Evolutionary conservation across 2,329 filamentous ascomycete species (phyloP), one percentile per base, ranked within the genome.

Genomic region (Diplocarpon rosae): DNA sequence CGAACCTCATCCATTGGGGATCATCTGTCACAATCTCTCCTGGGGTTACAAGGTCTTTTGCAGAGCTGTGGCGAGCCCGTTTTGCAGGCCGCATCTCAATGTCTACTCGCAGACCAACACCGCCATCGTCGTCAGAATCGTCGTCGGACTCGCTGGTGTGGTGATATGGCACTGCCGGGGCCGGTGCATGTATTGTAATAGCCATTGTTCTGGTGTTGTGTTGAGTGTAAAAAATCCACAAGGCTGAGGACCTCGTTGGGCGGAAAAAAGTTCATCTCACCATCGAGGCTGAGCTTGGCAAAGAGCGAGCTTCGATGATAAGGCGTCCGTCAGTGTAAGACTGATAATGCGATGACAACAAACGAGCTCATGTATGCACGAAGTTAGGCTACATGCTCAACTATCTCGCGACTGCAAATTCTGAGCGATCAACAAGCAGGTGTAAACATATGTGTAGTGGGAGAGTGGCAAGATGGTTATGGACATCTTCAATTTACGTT

Each of bases 1-100:
- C 68, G 42, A 66, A 79, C 76, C 79, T 79, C 90, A 96, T 96
- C 87, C 87, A 96, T 70, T 95, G 88, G n/a, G 87, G 75, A 65
- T 95, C 88, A 52, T 81, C 76, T 10, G 90, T 95, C 56, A 96
- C 85, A 49, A 83, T 68, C 62, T 93, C 85, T 59, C 90, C 92
- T 1, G 90, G 90, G 1, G 89, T 95, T 55, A 95, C 82, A 54
- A 95, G 83, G 30, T 73, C 67, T 57, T 66, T 50, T 13, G 47
- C 57, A 43, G 56, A 59, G 42, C 54, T 55, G 39, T 59, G 58
- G 39, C 62, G 57, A 29, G 63, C 61, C 43, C 66, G 63, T 56
- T 69, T 69, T 34, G 62, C 47, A 12, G 63, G 63, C 37, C 63
- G 59, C 68, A 72, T 73, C 41, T 66, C 58, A 40, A 69, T 30